These are phyloP conservation scores for Yarrowia yakushimensis DNA, from an alignment of 805 yeast species.

Conservation along the genomic window DNA sequence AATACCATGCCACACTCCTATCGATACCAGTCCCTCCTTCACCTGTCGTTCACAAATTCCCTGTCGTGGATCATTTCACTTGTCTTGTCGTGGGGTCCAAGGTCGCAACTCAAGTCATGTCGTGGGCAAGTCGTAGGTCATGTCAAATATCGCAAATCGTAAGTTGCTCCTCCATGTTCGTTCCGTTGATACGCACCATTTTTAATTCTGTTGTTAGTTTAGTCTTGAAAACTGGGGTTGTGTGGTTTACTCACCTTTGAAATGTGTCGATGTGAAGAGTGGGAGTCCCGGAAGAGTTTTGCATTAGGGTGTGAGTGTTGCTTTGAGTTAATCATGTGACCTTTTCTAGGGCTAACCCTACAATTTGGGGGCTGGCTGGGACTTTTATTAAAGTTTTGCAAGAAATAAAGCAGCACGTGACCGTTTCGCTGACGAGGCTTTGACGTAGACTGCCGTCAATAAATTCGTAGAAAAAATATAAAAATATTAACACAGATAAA, in stretches of 20 bases:
- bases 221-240: constrained; percentile 18
- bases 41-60: not conserved
- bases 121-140: constrained; percentile 1
- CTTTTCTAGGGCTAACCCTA: not conserved
- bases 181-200: constrained; percentile 23
- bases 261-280: constrained; percentile 25
- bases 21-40: not conserved
- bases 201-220: constrained; percentile 23
- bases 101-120: not conserved
- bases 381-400: not conserved
- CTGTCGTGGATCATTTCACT: not conserved
- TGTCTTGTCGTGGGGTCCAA: not conserved
- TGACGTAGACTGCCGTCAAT: too few species aligned
- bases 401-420: not conserved
- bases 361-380: not conserved
- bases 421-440: not conserved
- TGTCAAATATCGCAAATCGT: constrained; percentile 4
- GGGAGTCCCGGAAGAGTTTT: constrained; percentile 24
- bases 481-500: too few species aligned
- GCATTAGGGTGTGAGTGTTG: constrained; percentile 22
- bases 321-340: constrained; percentile 21
- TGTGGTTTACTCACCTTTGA: constrained; percentile 22
- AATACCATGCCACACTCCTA: not conserved
- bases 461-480: too few species aligned
- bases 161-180: not conserved